These are phyloP conservation scores for Lactifluus echinatus DNA, from an alignment of 768 basidiomycete genomes.

Conservation along the genomic window DNA sequence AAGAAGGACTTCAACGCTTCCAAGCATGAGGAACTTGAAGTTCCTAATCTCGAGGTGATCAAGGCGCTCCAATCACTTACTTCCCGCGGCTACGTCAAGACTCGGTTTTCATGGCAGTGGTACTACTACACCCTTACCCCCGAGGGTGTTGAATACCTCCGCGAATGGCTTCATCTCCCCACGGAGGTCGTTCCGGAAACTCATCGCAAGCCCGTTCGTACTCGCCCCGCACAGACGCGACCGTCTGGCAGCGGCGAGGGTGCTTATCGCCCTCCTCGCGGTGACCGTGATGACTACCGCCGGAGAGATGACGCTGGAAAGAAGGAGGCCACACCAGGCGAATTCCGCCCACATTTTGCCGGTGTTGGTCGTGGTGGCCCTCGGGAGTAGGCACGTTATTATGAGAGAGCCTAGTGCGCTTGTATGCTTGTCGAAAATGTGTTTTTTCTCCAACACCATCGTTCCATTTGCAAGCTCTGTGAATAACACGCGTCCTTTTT, in stretches of 20 bases:
- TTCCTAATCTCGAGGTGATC: slow-evolving; percentile 62
- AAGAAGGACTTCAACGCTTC: slow-evolving; percentile 99
- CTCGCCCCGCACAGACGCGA: slow-evolving; percentile 71
- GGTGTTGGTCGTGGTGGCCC: slow-evolving; percentile 87
- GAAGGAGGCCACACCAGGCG: slow-evolving; percentile 80
- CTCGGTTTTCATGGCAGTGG: slow-evolving; percentile 99
- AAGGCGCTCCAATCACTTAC: slow-evolving; percentile 63
- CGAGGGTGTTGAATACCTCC: slow-evolving; percentile 95
- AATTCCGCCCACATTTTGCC: slow-evolving; percentile 83
- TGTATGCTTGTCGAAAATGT: too few relatives aligned
- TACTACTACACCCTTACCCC: slow-evolving; percentile 98
- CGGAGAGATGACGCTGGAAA: slow-evolving; percentile 47
- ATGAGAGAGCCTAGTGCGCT: too few relatives aligned
- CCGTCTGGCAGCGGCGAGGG: slow-evolving; percentile 58
- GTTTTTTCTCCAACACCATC: too few relatives aligned
- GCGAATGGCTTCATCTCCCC: slow-evolving; percentile 94
- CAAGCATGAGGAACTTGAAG: slow-evolving; percentile 83
- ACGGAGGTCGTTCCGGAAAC: slow-evolving; percentile 94
- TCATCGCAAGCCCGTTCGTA: slow-evolving; percentile 91
- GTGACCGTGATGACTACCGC: slow-evolving; percentile 79
- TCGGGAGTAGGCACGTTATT: slow-evolving; percentile 38
- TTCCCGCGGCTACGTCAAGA: slow-evolving; percentile 86
- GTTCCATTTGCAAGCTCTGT: neutral
- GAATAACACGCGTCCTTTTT: neutral
- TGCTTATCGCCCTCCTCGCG: slow-evolving; percentile 83